These are phyloP conservation scores for Raffaelea deltoideospora DNA, from an alignment of 2,329 filamentous ascomycete species.

Conservation along the genomic window DNA sequence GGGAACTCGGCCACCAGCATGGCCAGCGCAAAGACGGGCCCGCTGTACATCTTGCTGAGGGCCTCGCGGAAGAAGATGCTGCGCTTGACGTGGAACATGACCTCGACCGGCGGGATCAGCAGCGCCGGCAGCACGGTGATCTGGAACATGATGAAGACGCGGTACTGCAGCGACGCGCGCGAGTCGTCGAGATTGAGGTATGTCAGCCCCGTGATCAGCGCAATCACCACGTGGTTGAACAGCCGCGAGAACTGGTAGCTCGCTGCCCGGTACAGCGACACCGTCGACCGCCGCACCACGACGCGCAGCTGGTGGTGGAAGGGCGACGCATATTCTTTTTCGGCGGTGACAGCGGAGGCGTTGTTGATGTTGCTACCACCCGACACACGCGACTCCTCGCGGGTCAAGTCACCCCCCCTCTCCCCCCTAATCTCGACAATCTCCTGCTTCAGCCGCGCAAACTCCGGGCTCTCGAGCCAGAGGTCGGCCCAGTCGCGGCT, in stretches of 20 bases:
- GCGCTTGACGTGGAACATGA: constrained; percentile 67
- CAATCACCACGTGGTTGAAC: constrained; percentile 71
- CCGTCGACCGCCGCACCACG: constrained; percentile 57
- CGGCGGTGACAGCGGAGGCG: too few relatives aligned
- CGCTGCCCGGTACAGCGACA: constrained; percentile 71
- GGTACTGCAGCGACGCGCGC: constrained; percentile 63
- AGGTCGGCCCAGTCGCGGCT: constrained; percentile 67
- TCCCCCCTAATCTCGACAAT: constrained; percentile 52
- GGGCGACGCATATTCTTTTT: constrained; percentile 73
- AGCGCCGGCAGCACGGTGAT: constrained; percentile 70
- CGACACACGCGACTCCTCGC: background rate
- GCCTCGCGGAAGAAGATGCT: constrained; percentile 78
- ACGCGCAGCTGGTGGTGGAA: constrained; percentile 63
- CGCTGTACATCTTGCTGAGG: constrained; percentile 72
- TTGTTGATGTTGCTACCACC: constrained; percentile 14
- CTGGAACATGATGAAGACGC: constrained; percentile 83
- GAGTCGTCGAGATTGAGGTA: constrained; percentile 68
- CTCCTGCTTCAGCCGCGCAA: constrained; percentile 47
- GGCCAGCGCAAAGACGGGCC: constrained; percentile 60
- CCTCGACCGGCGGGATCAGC: constrained; percentile 71
- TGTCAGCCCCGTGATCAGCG: constrained; percentile 62
- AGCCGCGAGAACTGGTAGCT: constrained; percentile 82
- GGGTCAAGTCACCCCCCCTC: constrained; percentile 24
- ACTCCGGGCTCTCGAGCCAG: constrained; percentile 60
- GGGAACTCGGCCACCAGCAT: constrained; percentile 77